Evolutionary conservation across 306 rosid species (phyloP), one percentile per base, ranked within the genome.

Genomic region (Cicer cuneatum): DNA sequence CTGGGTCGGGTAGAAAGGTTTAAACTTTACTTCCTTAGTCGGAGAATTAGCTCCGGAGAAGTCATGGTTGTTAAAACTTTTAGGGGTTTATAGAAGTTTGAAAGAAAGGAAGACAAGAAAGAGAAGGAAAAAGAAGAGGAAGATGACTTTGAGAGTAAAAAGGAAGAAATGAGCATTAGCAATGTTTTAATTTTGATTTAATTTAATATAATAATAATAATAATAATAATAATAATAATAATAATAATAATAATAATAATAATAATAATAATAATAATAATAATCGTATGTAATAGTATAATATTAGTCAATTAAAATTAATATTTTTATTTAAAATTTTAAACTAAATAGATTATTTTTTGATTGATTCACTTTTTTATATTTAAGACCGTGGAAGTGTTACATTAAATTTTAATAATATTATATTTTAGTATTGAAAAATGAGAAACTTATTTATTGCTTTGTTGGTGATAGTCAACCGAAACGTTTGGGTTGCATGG

Each of bases 401-500:
- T 18, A 18, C 8, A 53, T 18, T 53, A 8, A 14, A 52, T 16
- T 54, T 12, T 53, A 53, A 4, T 52, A 53, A 48, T 54, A 10
- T 56, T 56, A 21, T 19, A 61, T 61, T 7, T 39, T 43, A 18
- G 33, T 80, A 64, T 63, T 60, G 71, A 16, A 63, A 62, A 18
- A 47, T 53, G 35, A 56, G 66, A 79, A 74, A 7, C n/a, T 41
- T 78, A 76, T 81, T 86, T 75, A 83, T 71, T 82, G 85, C 83
- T 67, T 83, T 75, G 76, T 72, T 84, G 69, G 46, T 59, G 56
- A 54, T 84, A 76, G 96, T 90, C 93, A 90, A 90, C 89, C 62
- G 14, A 29, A 79, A 86, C 84, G 83, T 80, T 83, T 75, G 86
- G 77, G 78, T 83, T 77, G 92, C 90, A 84, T 87, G 96, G 91